These are phyloP conservation scores for Neonectria faginata DNA, from an alignment of 2,329 filamentous ascomycete genomes.

Conservation along the genomic window DNA sequence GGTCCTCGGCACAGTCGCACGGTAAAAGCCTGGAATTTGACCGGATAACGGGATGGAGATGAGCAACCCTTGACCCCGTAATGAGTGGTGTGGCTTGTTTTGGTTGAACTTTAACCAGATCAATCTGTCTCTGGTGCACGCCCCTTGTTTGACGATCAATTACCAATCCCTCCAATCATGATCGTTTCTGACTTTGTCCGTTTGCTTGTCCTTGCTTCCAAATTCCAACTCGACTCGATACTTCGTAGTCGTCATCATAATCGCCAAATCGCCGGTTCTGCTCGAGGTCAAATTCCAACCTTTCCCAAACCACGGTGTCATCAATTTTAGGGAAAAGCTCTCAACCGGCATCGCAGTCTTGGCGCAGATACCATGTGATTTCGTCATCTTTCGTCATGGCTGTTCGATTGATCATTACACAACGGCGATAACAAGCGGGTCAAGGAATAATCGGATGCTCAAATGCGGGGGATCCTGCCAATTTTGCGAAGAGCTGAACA, in stretches of 20 bases:
- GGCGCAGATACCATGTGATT: constrained; percentile 19
- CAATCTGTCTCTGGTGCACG: constrained; percentile 25
- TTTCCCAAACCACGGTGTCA: neutral
- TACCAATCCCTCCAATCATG: constrained; percentile 36
- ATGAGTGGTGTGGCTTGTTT: constrained; percentile 30
- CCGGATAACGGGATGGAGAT: constrained; percentile 10
- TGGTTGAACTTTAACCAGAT: constrained; percentile 43
- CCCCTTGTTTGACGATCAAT: constrained; percentile 25
- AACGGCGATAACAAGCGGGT: constrained; percentile 12
- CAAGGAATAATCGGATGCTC: constrained; percentile 13
- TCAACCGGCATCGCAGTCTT: neutral
- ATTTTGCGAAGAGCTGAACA: constrained; percentile 8
- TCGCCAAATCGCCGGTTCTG: neutral
- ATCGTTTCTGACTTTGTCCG: constrained; percentile 20
- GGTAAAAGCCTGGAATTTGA: constrained; percentile 21
- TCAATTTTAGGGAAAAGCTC: neutral
- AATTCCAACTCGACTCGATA: constrained; percentile 22
- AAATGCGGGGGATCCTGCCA: constrained; percentile 4
- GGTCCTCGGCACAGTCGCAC: constrained; percentile 11
- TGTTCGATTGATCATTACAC: constrained; percentile 20
- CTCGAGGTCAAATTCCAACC: neutral
- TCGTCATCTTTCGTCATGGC: constrained; percentile 18
- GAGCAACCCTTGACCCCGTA: constrained; percentile 13
- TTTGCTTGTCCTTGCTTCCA: constrained; percentile 1
- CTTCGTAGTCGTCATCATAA: neutral